Conservation (phyloP, 75 land plant genomes). For the Adiantum capillusveneris region DNA sequence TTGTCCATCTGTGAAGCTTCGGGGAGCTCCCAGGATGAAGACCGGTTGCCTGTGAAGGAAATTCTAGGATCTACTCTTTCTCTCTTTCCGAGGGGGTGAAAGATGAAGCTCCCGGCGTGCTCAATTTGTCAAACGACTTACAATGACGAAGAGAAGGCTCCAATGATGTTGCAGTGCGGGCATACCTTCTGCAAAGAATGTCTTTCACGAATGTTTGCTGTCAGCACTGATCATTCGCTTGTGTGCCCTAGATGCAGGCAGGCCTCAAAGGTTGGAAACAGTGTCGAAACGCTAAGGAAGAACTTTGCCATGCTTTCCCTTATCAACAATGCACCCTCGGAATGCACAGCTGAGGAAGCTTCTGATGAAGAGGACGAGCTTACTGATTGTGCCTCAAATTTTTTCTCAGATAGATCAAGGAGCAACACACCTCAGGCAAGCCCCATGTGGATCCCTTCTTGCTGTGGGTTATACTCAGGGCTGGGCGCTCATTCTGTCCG, state of each 20-base stretch:
- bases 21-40: background rate
- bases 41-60: no score
- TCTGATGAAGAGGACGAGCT: slow-evolving; percentile 43
- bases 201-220: slow-evolving; percentile 62
- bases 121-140: slow-evolving; percentile 73
- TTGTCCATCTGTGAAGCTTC: no score
- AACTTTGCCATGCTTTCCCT: slow-evolving; percentile 75
- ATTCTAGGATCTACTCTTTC: no score
- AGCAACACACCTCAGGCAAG: slow-evolving; percentile 11
- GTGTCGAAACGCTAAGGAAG: slow-evolving; percentile 69
- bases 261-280: slow-evolving; percentile 71
- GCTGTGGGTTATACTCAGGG: slow-evolving; percentile 15
- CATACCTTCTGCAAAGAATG: slow-evolving; percentile 88
- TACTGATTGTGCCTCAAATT: slow-evolving; percentile 13
- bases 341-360: slow-evolving; percentile 43
- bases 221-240: slow-evolving; percentile 52
- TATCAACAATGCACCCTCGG: slow-evolving; percentile 24
- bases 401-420: slow-evolving; percentile 12
- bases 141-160: slow-evolving; percentile 76
- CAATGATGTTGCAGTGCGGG: slow-evolving; percentile 83
- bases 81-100: background rate
- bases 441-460: slow-evolving; percentile 2
- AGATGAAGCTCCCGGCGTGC: slow-evolving; percentile 77
- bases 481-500: slow-evolving; percentile 42
- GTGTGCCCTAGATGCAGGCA: slow-evolving; percentile 84